Evolutionary conservation across 768 basidiomycete genomes (phyloP).

Genomic region (Udeniomyces megalosporus): DNA sequence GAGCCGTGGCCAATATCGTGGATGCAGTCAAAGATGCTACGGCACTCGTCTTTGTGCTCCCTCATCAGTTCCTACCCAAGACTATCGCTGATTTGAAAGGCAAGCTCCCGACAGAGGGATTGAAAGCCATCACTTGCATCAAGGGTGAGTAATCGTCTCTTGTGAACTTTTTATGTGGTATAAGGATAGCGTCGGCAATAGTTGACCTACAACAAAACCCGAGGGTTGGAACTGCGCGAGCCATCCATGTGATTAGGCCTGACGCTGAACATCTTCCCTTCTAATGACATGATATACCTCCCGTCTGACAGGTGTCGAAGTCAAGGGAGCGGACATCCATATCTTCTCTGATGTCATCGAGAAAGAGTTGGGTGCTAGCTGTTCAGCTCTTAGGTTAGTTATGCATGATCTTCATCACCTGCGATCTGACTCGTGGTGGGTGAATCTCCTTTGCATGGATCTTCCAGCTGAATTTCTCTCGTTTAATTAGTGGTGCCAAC

Average conservation of each 20-base stretch:
- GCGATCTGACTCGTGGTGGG: too few species aligned
- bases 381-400: slow-evolving; percentile 27
- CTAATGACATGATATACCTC: too few species aligned
- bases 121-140: too few species aligned
- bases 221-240: too few species aligned
- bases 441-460: too few species aligned
- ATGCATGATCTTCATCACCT: not conserved
- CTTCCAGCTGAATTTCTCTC: too few species aligned
- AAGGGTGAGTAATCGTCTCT: not conserved
- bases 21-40: slow-evolving; percentile 34
- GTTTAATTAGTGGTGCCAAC: slow-evolving; percentile 32
- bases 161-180: not conserved
- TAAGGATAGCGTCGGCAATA: not conserved
- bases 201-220: too few species aligned
- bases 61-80: slow-evolving; percentile 30
- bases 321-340: slow-evolving; percentile 30
- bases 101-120: too few species aligned
- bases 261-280: too few species aligned
- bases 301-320: slow-evolving; percentile 33
- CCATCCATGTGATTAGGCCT: too few species aligned
- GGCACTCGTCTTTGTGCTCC: slow-evolving; percentile 35
- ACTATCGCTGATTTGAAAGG: not conserved
- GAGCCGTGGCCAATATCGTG: slow-evolving; percentile 32
- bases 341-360: slow-evolving; percentile 35
- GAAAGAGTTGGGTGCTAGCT: slow-evolving; percentile 30